phyloP scores from a whole-genome alignment of 2,329 filamentous ascomycete genomes.

The Curvularia spicifera region DNA sequence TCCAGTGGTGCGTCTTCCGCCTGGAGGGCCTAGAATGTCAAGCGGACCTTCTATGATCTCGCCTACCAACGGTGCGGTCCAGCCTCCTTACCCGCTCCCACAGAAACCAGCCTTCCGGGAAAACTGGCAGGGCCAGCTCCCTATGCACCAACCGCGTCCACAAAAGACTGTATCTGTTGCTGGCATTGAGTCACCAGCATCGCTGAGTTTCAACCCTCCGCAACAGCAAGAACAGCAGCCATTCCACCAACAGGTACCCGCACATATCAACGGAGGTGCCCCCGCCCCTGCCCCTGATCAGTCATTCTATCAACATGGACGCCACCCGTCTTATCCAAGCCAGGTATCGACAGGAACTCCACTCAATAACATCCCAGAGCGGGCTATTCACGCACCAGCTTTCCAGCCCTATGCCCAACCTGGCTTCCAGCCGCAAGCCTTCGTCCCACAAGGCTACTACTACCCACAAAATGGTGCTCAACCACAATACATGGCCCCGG shows the following conservation, averaged over 20 bases:
- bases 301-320: conserved; percentile 66
- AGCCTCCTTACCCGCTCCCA: conserved; percentile 59
- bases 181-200: conserved; percentile 84
- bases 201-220: conserved; percentile 64
- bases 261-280: conserved; percentile 68
- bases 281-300: conserved; percentile 58
- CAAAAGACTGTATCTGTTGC: conserved; percentile 94
- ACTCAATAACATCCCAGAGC: conserved; percentile 88
- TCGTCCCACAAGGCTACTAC: conserved; percentile 63
- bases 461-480: conserved; percentile 58
- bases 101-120: conserved; percentile 65
- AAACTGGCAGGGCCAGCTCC: conserved; percentile 65
- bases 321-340: conserved; percentile 72
- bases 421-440: conserved; percentile 58
- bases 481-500: conserved; percentile 54
- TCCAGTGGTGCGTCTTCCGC: conserved; percentile 84
- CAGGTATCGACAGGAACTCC: conserved; percentile 79
- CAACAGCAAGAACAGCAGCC: conserved; percentile 77
- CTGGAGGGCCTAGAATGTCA: conserved; percentile 55
- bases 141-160: conserved; percentile 93
- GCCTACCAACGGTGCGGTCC: conserved; percentile 50
- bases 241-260: conserved; percentile 93
- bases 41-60: conserved; percentile 40
- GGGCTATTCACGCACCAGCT: conserved; percentile 85
- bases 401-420: conserved; percentile 73